These are phyloP conservation scores for Takashimella tepidaria DNA, from an alignment of 1,284 basidiomycete species.

Conservation along the genomic window DNA sequence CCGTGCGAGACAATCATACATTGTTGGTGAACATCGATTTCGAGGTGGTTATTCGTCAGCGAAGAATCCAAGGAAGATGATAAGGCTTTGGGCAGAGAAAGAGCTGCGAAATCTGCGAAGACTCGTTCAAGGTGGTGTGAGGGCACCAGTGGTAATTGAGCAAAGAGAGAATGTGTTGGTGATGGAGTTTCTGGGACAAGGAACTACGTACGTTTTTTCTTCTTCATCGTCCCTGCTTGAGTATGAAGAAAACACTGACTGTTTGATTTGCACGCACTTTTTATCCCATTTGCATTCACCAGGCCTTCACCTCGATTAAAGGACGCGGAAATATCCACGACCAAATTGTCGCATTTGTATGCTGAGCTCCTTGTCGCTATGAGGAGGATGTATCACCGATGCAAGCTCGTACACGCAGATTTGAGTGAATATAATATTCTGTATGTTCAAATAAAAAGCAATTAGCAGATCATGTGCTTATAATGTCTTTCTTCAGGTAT, in stretches of 20 bases:
- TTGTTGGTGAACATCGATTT: constrained; percentile 85
- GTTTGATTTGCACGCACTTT: background rate
- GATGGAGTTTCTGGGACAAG: constrained; percentile 86
- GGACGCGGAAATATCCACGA: constrained; percentile 61
- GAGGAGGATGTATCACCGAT: constrained; percentile 80
- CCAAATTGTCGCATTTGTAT: constrained; percentile 59
- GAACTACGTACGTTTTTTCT: constrained; percentile 47
- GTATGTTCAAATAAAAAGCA: constrained; percentile 51
- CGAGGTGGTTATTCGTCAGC: constrained; percentile 78
- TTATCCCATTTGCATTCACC: constrained; percentile 8
- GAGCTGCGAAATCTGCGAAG: constrained; percentile 94
- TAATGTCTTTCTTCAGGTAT: constrained; percentile 39
- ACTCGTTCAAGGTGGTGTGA: constrained; percentile 71
- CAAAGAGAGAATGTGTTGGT: constrained; percentile 95
- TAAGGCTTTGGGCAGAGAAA: constrained; percentile 97
- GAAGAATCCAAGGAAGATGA: constrained; percentile 97
- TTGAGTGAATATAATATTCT: constrained; percentile 98
- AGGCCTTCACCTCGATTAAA: constrained; percentile 89
- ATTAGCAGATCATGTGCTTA: no score
- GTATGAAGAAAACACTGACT: no score
- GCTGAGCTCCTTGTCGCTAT: constrained; percentile 72
- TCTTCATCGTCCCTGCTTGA: background rate
- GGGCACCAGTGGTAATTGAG: constrained; percentile 83
- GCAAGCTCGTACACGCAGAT: constrained; percentile 95
- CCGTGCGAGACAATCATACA: constrained; percentile 93